Evolutionary conservation across 2,329 filamentous ascomycete genomes (phyloP).

Genomic region (Fusarium sp.): DNA sequence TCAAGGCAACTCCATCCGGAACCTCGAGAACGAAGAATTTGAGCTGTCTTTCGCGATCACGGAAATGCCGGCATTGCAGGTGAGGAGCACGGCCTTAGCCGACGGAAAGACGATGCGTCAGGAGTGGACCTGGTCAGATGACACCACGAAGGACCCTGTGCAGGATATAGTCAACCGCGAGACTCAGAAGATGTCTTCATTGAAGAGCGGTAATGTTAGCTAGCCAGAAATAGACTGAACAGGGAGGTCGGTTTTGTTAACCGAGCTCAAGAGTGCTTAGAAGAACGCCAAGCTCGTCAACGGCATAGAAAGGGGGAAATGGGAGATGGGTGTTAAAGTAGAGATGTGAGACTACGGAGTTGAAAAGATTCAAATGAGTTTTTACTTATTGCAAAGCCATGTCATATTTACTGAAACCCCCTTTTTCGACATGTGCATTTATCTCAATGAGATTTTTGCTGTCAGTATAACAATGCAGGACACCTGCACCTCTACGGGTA

Average conservation of each 20-base stretch:
- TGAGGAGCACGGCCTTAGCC: constrained; percentile 40
- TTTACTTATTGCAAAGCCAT: neutral
- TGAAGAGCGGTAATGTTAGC: constrained; percentile 21
- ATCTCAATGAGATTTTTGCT: neutral
- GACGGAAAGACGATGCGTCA: constrained; percentile 30
- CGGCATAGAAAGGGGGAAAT: neutral
- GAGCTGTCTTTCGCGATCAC: constrained; percentile 53
- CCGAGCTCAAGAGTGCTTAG: too few species aligned
- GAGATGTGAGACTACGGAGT: neutral
- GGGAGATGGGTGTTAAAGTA: neutral
- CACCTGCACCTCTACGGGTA: neutral
- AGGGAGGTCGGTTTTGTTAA: neutral
- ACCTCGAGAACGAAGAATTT: constrained; percentile 46
- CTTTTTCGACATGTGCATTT: neutral
- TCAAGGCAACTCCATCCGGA: constrained; percentile 52
- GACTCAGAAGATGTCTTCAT: constrained; percentile 29
- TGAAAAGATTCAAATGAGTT: neutral
- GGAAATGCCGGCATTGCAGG: constrained; percentile 38
- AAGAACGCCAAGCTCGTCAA: neutral
- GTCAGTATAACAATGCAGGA: neutral
- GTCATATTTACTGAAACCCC: neutral
- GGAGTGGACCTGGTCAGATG: constrained; percentile 52
- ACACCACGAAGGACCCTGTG: constrained; percentile 26
- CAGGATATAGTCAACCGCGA: constrained; percentile 44
- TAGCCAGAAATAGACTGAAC: neutral